Base-by-base conservation (phyloP, 2,329 filamentous ascomycete species). In the Hypoxylon sp. region DNA sequence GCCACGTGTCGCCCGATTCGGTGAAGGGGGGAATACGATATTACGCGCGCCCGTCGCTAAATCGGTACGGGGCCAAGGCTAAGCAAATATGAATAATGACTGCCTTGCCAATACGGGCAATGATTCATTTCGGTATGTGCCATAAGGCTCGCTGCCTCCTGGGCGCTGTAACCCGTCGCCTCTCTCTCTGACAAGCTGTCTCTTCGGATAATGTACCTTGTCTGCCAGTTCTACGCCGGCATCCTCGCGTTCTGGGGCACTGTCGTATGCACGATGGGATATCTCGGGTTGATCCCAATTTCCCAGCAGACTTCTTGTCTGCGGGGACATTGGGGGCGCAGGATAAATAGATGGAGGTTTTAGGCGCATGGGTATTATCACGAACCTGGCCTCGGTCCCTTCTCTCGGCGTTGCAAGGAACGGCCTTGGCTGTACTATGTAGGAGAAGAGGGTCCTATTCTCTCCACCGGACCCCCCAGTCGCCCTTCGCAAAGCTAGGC, bases 401-500 rank as follows among this genome's bases (percentile, higher is more conserved):
- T n/a, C n/a, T n/a, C n/a, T n/a, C n/a, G n/a, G n/a, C n/a, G n/a
- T n/a, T n/a, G n/a, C n/a, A n/a, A n/a, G n/a, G n/a, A n/a, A n/a
- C n/a, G n/a, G n/a, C n/a, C n/a, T n/a, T n/a, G n/a, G n/a, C n/a
- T n/a, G n/a, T n/a, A n/a, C n/a, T n/a, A n/a, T n/a, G n/a, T n/a
- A n/a, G n/a, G n/a, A n/a, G n/a, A n/a, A n/a, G n/a, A n/a, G n/a
- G n/a, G n/a, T 9, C 29, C 63, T 40, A 69, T 29, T 85, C 82
- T 58, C 83, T 76, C 83, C 83, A 86, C 57, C 83, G 69, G 9
- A 87, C 77, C 0, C 76, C 77, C 84, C 83, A 87, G 41, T 86
- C 79, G 0, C 84, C 84, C 62, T 87, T 88, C 0, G 83, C 83
- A 70, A 82, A 87, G 55, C 81, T 83, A 3, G 82, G 78, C 67